Evolutionary conservation across 352 stramenopile species (phyloP).

Genomic region (Pythium pyrilobum): DNA sequence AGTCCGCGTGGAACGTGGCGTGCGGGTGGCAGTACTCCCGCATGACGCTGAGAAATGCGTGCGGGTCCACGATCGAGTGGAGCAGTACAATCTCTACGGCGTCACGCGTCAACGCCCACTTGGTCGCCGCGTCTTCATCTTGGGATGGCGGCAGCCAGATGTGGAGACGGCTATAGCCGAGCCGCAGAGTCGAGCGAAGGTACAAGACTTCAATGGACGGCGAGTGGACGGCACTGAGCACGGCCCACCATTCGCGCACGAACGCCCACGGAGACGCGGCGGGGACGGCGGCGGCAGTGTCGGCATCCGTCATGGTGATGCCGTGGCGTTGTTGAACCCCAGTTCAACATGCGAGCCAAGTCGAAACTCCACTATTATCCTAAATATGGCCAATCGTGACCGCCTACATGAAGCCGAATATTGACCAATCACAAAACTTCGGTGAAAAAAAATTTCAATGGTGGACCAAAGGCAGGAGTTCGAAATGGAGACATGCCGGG

Average conservation of each 20-base stretch:
- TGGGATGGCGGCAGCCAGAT: background rate
- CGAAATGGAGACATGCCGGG: slow-evolving; percentile 5
- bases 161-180: background rate
- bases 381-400: too few relatives aligned
- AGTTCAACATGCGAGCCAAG: too few relatives aligned
- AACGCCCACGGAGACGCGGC: background rate
- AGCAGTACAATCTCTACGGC: slow-evolving; percentile 5
- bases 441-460: too few relatives aligned
- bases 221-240: background rate
- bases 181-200: background rate
- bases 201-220: background rate
- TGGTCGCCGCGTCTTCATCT: background rate
- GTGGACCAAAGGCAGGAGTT: too few relatives aligned
- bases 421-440: too few relatives aligned
- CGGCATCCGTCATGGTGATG: too few relatives aligned
- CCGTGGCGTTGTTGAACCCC: too few relatives aligned
- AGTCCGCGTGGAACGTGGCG: background rate
- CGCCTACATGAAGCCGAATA: too few relatives aligned
- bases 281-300: background rate
- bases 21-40: background rate
- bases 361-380: too few relatives aligned
- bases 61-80: background rate
- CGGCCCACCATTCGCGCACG: slow-evolving; percentile 5
- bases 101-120: background rate
- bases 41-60: slow-evolving; percentile 2